phyloP scores from a whole-genome alignment of 2,329 filamentous ascomycete species.

The Phialophora macrospora region DNA sequence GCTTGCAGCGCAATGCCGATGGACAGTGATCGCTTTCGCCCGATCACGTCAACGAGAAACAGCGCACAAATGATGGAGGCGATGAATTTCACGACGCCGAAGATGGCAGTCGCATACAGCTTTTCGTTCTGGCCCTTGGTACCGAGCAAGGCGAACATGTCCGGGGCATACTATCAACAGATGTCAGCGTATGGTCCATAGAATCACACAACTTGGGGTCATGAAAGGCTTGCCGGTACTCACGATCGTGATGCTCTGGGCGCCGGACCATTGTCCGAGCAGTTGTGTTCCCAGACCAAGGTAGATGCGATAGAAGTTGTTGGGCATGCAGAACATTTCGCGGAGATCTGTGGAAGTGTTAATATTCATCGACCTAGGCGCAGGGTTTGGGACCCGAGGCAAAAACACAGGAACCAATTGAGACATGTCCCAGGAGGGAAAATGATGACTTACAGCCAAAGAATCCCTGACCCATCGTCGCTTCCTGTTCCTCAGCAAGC shows the following conservation, averaged over 20 bases:
- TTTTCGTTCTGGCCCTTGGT: conserved; percentile 70
- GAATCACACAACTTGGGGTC: not conserved
- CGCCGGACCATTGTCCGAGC: conserved; percentile 74
- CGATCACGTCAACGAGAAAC: conserved; percentile 79
- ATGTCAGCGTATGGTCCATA: not conserved
- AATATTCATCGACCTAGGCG: not conserved
- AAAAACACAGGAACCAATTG: not conserved
- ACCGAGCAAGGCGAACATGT: conserved; percentile 74
- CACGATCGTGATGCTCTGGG: conserved; percentile 70
- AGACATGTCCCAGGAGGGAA: not conserved
- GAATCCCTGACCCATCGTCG: conserved; percentile 68
- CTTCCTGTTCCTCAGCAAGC: conserved; percentile 73
- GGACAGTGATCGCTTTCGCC: conserved; percentile 65
- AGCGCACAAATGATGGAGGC: conserved; percentile 71
- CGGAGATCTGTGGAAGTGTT: conserved; percentile 1
- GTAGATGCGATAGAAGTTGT: conserved; percentile 75
- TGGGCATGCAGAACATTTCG: conserved; percentile 64
- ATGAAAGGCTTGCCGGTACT: not conserved
- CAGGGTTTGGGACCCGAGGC: not conserved
- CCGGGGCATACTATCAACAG: conserved; percentile 62
- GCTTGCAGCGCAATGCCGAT: conserved; percentile 56
- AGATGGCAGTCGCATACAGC: conserved; percentile 65
- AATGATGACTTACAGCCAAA: conserved; percentile 55
- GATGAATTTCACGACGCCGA: conserved; percentile 71
- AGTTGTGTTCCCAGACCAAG: conserved; percentile 71